Conservation (phyloP, 805 yeast species). For the Torulaspora delbrueckii region DNA sequence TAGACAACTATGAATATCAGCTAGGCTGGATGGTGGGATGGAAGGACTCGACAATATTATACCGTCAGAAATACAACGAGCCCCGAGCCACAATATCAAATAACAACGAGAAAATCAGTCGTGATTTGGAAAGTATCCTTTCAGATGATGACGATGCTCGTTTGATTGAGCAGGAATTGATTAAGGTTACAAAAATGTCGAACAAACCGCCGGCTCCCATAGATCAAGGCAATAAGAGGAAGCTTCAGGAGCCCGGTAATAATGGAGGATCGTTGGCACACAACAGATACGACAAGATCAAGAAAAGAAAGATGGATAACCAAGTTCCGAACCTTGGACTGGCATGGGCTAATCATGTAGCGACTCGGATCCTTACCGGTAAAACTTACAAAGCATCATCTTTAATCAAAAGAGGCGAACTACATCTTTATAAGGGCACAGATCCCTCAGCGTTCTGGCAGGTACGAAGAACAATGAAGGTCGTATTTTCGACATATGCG, state of each 20-base stretch:
- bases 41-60: constrained; percentile 44
- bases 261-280: not conserved
- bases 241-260: not conserved
- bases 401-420: constrained; percentile 26
- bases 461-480: constrained; percentile 35
- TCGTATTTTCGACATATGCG: constrained; percentile 40
- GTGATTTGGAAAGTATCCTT: constrained; percentile 17
- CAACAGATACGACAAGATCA: not conserved
- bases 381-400: constrained; percentile 42
- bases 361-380: constrained; percentile 44
- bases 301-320: constrained; percentile 33
- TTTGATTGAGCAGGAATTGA: constrained; percentile 21
- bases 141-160: constrained; percentile 32
- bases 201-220: not conserved
- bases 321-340: constrained; percentile 53
- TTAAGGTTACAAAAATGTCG: not conserved
- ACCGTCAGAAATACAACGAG: constrained; percentile 27
- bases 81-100: not conserved
- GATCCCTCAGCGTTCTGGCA: constrained; percentile 34
- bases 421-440: constrained; percentile 31
- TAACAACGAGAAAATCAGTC: not conserved
- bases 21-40: constrained; percentile 73
- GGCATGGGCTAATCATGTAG: constrained; percentile 49
- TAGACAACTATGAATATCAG: constrained; percentile 54
- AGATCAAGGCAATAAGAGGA: not conserved